phyloP scores from a whole-genome alignment of 2,329 filamentous ascomycete species.

The Dactylella cylindrospora region DNA sequence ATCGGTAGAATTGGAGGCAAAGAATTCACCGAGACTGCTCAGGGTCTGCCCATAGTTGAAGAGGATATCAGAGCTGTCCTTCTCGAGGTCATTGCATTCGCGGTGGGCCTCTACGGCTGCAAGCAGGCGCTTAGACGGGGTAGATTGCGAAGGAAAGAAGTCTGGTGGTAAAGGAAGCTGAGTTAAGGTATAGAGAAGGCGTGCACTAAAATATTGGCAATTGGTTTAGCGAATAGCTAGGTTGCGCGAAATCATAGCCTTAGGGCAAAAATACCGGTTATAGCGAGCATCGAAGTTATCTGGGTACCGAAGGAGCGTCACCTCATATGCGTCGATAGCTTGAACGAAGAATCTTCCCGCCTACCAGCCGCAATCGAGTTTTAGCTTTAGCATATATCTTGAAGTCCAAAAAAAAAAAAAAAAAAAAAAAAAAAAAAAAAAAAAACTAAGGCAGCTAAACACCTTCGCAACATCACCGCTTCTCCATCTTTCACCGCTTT shows the following conservation, averaged over 20 bases:
- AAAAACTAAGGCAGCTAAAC: neutral
- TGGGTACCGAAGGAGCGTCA: conserved; percentile 37
- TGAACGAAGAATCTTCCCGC: conserved; percentile 47
- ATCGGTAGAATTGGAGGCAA: conserved; percentile 34
- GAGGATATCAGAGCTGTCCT: conserved; percentile 20
- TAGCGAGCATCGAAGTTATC: conserved; percentile 47
- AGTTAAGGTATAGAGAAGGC: conserved; percentile 28
- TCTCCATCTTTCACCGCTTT: conserved; percentile 48
- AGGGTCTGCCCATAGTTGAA: conserved; percentile 42
- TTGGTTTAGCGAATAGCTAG: too few relatives aligned
- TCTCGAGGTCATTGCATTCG: conserved; percentile 30
- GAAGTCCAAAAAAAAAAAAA: neutral
- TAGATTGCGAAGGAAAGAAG: conserved; percentile 30
- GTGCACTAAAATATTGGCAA: conserved; percentile 16
- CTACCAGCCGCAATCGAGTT: conserved; percentile 16
- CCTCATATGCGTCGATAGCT: conserved; percentile 46
- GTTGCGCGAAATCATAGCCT: too few relatives aligned
- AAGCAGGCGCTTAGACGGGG: conserved; percentile 21
- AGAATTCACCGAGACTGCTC: conserved; percentile 45
- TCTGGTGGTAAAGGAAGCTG: conserved; percentile 15
- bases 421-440: neutral
- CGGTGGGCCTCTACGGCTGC: conserved; percentile 20
- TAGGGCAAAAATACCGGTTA: conserved; percentile 38
- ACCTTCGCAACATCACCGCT: conserved; percentile 47
- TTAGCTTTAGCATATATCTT: neutral